Conservation (phyloP, 2,329 filamentous ascomycete genomes). For the Decorospora gaudefroyi region DNA sequence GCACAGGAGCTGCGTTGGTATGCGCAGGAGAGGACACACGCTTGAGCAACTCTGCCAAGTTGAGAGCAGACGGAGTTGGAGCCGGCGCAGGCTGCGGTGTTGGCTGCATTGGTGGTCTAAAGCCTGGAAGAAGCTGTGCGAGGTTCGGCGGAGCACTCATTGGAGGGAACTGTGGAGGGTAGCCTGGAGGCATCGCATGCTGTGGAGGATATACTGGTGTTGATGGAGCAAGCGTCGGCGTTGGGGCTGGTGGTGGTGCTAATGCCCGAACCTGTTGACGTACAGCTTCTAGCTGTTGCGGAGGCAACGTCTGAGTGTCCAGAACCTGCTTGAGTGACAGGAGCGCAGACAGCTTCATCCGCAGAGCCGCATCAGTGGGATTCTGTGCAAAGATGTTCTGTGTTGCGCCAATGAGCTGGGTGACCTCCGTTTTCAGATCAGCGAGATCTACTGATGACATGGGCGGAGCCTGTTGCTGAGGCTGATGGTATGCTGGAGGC, state of each 20-base stretch:
- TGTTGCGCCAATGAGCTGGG: slow-evolving; percentile 72
- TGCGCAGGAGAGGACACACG: slow-evolving; percentile 37
- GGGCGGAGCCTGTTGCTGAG: slow-evolving; percentile 36
- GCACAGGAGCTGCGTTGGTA: slow-evolving; percentile 27
- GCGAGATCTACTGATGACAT: slow-evolving; percentile 52
- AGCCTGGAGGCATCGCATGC: slow-evolving; percentile 23
- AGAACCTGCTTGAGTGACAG: slow-evolving; percentile 82
- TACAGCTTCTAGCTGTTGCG: slow-evolving; percentile 81
- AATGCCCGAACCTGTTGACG: slow-evolving; percentile 83
- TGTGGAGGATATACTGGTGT: slow-evolving; percentile 39
- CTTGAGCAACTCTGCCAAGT: slow-evolving; percentile 38
- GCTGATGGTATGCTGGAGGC: slow-evolving; percentile 38
- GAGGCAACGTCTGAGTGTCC: slow-evolving; percentile 74
- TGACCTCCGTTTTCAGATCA: slow-evolving; percentile 80
- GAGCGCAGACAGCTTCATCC: slow-evolving; percentile 80
- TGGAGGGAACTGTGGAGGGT: slow-evolving; percentile 26
- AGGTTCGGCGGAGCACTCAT: slow-evolving; percentile 31
- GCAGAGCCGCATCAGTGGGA: slow-evolving; percentile 74
- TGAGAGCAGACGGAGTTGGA: slow-evolving; percentile 28
- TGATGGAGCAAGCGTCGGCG: slow-evolving; percentile 43
- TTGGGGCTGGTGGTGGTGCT: slow-evolving; percentile 61
- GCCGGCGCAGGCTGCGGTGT: slow-evolving; percentile 28
- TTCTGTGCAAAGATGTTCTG: slow-evolving; percentile 75
- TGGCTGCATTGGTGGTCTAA: slow-evolving; percentile 26
- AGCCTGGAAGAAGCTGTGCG: slow-evolving; percentile 38